Evolutionary conservation across 768 basidiomycete genomes (phyloP).

Genomic region (Chlorophyllum brunneum): DNA sequence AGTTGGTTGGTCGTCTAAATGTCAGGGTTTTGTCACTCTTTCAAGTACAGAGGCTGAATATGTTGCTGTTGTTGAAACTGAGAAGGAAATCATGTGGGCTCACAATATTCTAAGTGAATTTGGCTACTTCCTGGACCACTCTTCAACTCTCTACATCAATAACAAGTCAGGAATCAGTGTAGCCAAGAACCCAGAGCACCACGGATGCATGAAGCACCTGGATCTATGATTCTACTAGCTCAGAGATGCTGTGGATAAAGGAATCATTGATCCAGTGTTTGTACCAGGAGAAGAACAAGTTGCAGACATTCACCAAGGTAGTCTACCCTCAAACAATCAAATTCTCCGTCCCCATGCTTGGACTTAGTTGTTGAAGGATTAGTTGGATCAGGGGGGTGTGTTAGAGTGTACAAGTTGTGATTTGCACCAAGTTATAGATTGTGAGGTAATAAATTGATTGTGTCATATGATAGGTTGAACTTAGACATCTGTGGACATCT

Average conservation of each 20-base stretch:
- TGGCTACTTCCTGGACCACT: slow-evolving; percentile 5
- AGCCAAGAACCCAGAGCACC: slow-evolving; percentile 27
- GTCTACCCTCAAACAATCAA: too few species aligned
- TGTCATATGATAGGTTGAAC: too few species aligned
- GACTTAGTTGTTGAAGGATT: too few species aligned
- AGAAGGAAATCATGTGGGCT: slow-evolving; percentile 25
- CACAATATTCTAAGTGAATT: slow-evolving; percentile 23
- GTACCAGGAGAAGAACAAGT: slow-evolving; percentile 6
- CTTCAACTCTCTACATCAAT: slow-evolving; percentile 21
- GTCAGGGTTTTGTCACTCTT: slow-evolving; percentile 23
- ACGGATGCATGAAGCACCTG: slow-evolving; percentile 10
- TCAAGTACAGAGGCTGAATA: slow-evolving; percentile 37
- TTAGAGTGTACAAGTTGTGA: too few species aligned
- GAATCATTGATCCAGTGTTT: slow-evolving; percentile 6
- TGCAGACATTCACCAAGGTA: slow-evolving; percentile 10
- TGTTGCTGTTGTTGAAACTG: slow-evolving; percentile 25
- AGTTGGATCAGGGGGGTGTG: too few species aligned
- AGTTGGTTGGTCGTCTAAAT: slow-evolving; percentile 14
- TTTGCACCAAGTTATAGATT: too few species aligned
- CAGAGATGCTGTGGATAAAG: not conserved
- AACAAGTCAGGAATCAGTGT: slow-evolving; percentile 26
- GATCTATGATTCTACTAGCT: slow-evolving; percentile 8
- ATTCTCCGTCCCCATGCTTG: too few species aligned
- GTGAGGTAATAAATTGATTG: too few species aligned
- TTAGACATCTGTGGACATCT: too few species aligned